Evolutionary conservation across 2,329 filamentous ascomycete species (phyloP).

Genomic region (Geosmithia morbida): DNA sequence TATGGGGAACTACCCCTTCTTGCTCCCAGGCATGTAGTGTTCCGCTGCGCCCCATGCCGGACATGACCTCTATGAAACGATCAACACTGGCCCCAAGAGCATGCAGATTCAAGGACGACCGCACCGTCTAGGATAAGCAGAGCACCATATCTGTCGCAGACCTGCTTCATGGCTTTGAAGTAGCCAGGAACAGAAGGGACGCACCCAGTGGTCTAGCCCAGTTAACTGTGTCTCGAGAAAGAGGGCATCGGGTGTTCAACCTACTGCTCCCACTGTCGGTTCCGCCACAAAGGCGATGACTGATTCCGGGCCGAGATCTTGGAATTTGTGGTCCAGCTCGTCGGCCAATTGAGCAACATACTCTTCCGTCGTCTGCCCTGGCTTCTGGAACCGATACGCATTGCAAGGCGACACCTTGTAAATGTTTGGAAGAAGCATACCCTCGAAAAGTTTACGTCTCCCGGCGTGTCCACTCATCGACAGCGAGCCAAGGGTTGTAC

Average conservation of each 20-base stretch:
- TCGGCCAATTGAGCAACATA: conserved; percentile 46
- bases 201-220: conserved; percentile 36
- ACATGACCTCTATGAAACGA: conserved; percentile 7
- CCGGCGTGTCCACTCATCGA: conserved; percentile 46
- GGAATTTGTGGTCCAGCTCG: conserved; percentile 54
- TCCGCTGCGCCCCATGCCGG: conserved; percentile 8
- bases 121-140: conserved; percentile 51
- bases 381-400: conserved; percentile 39
- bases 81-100: not conserved
- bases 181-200: conserved; percentile 53
- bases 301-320: conserved; percentile 44
- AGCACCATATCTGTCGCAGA: conserved; percentile 57
- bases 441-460: conserved; percentile 45
- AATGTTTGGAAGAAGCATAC: conserved; percentile 40
- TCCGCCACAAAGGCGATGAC: conserved; percentile 62
- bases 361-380: conserved; percentile 35
- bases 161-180: conserved; percentile 46
- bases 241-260: not conserved
- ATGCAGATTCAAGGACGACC: not conserved
- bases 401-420: conserved; percentile 51
- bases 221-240: not conserved
- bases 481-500: conserved; percentile 53
- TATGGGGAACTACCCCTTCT: conserved; percentile 42
- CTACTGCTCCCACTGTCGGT: conserved; percentile 54
- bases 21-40: conserved; percentile 34